Evolutionary conservation across 805 yeast genomes (phyloP).

Genomic region (Millerozyma acaciae): DNA sequence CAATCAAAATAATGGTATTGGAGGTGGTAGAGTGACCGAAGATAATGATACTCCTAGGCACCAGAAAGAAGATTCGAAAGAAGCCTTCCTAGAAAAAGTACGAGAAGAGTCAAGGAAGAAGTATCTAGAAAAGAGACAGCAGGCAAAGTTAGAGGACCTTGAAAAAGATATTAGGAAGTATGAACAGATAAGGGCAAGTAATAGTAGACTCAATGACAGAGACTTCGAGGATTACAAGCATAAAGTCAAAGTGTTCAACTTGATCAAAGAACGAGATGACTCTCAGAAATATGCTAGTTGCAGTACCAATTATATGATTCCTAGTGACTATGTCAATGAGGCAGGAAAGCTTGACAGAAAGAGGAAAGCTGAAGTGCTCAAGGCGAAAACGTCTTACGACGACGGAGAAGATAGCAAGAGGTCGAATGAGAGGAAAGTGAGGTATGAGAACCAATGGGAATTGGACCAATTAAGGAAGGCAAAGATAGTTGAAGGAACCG

Average conservation of each 20-base stretch:
- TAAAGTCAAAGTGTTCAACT: conserved; percentile 15
- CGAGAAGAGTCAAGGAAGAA: conserved; percentile 16
- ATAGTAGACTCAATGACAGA: conserved; percentile 3
- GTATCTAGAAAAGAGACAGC: conserved; percentile 20
- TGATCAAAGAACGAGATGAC: conserved; percentile 20
- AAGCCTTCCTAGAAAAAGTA: conserved; percentile 1
- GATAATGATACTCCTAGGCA: too few relatives aligned
- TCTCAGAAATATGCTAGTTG: conserved; percentile 4
- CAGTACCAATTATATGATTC: conserved; percentile 42
- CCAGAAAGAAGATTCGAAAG: conserved; percentile 1
- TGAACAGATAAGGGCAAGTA: conserved; percentile 1
- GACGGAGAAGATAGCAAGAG: conserved; percentile 16
- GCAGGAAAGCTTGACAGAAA: conserved; percentile 52
- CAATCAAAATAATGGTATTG: too few relatives aligned
- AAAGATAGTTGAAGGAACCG: conserved; percentile 23
- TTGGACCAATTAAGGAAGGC: conserved; percentile 45
- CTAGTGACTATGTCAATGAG: conserved; percentile 52
- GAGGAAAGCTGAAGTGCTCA: conserved; percentile 50
- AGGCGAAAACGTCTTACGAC: conserved; percentile 24
- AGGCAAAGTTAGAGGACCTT: conserved; percentile 15
- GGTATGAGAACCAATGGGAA: conserved; percentile 48
- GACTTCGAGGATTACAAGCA: conserved; percentile 16
- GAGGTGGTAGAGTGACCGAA: too few relatives aligned
- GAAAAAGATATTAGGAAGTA: conserved; percentile 13
- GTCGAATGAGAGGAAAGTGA: conserved; percentile 12